Evolutionary conservation across 78 protist species (phyloP).

Genomic region (Dictyostelium brefeldianum): DNA sequence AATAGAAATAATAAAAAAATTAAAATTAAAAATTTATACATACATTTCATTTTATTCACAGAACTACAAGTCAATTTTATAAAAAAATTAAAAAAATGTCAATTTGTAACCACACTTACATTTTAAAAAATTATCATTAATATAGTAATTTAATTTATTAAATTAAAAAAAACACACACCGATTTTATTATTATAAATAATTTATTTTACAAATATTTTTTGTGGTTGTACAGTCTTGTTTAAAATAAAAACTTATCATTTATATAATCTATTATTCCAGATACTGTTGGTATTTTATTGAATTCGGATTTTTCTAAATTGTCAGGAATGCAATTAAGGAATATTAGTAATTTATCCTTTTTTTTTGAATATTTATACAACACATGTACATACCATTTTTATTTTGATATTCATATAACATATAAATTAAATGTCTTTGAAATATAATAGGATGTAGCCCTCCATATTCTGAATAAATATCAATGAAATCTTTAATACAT

Average conservation of each 20-base stretch:
- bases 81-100: too few relatives aligned
- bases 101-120: too few relatives aligned
- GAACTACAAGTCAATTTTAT: too few relatives aligned
- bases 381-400: slow-evolving; percentile 18
- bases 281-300: slow-evolving; percentile 13
- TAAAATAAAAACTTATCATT: slow-evolving; percentile 44
- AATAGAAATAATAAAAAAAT: too few relatives aligned
- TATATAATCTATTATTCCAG: slow-evolving; percentile 41
- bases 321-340: background rate
- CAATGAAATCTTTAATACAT: slow-evolving; percentile 65
- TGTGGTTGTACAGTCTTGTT: background rate
- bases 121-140: too few relatives aligned
- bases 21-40: too few relatives aligned
- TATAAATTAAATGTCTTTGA: slow-evolving; percentile 80
- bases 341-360: background rate
- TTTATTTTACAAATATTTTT: too few relatives aligned
- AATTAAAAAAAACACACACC: background rate
- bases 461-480: slow-evolving; percentile 63
- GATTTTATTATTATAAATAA: too few relatives aligned
- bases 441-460: slow-evolving; percentile 47
- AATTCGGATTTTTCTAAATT: slow-evolving; percentile 47
- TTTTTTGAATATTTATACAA: background rate
- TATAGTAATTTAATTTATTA: background rate
- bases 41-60: too few relatives aligned
- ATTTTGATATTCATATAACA: slow-evolving; percentile 66